These are phyloP conservation scores for Casaregolazyma suthepensis DNA, from an alignment of 1,139 yeast genomes.

Conservation along the genomic window DNA sequence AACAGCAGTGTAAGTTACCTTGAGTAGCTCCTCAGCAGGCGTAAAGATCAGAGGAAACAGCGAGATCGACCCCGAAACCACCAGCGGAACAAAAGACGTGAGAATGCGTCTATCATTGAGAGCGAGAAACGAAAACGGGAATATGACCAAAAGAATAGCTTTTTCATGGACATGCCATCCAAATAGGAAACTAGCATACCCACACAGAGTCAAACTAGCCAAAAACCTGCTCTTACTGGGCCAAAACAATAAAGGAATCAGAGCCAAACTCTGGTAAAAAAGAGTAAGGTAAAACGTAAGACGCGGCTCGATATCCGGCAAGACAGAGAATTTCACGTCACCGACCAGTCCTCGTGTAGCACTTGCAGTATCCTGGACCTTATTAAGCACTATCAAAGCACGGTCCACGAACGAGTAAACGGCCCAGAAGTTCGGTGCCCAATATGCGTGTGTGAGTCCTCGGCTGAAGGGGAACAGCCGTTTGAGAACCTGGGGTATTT, in stretches of 20 bases:
- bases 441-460: conserved; percentile 94
- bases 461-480: conserved; percentile 90
- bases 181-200: conserved; percentile 81
- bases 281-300: conserved; percentile 72
- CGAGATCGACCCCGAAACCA: conserved; percentile 80
- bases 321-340: conserved; percentile 71
- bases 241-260: conserved; percentile 65
- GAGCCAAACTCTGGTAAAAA: conserved; percentile 69
- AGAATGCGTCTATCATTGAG: conserved; percentile 65
- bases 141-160: conserved; percentile 82
- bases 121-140: conserved; percentile 79
- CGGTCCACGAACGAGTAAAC: conserved; percentile 83
- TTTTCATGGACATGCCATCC: conserved; percentile 99
- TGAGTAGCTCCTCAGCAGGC: conserved; percentile 71
- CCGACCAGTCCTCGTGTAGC: conserved; percentile 90
- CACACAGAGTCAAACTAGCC: conserved; percentile 84
- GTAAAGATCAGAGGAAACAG: conserved; percentile 84
- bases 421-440: conserved; percentile 99
- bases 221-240: conserved; percentile 76
- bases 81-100: conserved; percentile 49
- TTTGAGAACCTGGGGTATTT: conserved; percentile 56
- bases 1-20: conserved; percentile 68
- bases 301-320: conserved; percentile 76
- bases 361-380: conserved; percentile 20
- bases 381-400: conserved; percentile 48